These are phyloP conservation scores for Hysterium pulicare DNA, from an alignment of 2,329 filamentous ascomycete genomes.

Conservation along the genomic window DNA sequence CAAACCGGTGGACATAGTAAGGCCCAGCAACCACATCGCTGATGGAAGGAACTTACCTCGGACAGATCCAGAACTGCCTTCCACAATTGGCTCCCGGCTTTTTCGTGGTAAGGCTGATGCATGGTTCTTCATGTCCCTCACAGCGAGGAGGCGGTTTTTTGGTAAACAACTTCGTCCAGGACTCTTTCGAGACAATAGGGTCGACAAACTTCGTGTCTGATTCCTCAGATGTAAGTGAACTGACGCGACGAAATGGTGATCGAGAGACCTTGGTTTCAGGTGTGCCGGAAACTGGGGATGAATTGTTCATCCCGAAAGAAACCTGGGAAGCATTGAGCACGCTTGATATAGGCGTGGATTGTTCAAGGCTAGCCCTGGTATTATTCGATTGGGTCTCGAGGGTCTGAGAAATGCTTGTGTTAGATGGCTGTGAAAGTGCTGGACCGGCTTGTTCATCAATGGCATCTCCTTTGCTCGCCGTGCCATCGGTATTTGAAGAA, in stretches of 20 bases:
- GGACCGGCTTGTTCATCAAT: background rate
- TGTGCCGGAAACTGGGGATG: background rate
- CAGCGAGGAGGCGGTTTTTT: conserved; percentile 73
- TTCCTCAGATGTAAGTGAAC: background rate
- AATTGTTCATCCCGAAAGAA: background rate
- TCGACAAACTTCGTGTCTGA: conserved; percentile 15
- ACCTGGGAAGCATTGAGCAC: background rate
- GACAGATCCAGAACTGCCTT: conserved; percentile 64
- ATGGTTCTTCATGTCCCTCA: conserved; percentile 79
- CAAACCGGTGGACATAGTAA: background rate
- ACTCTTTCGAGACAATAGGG: conserved; percentile 59
- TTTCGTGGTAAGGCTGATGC: conserved; percentile 78
- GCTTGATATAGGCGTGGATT: background rate
- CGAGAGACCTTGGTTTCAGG: background rate
- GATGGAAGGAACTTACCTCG: conserved; percentile 49
- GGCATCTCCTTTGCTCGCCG: background rate
- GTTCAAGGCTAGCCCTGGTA: background rate
- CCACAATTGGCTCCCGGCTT: conserved; percentile 82
- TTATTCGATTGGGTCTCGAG: background rate
- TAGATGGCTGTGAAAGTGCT: too few species aligned
- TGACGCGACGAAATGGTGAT: background rate
- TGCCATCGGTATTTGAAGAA: conserved; percentile 1
- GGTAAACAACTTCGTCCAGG: conserved; percentile 80
- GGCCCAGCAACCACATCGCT: background rate
- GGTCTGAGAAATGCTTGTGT: background rate